phyloP scores from a whole-genome alignment of 805 yeast genomes.

The Candida ulmi region DNA sequence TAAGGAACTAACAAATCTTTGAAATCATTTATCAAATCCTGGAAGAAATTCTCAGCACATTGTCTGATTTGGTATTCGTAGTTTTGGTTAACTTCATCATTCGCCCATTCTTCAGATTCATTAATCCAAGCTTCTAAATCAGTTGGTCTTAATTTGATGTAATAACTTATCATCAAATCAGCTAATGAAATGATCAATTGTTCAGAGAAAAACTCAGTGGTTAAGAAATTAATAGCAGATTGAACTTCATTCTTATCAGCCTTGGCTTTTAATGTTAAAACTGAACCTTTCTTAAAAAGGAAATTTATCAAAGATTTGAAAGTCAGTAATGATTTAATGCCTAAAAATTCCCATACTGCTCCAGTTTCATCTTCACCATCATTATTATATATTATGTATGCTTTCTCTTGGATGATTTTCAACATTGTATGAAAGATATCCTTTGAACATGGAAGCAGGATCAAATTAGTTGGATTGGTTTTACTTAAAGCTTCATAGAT shows the following conservation, averaged over 20 bases:
- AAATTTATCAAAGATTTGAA: slow-evolving; percentile 60
- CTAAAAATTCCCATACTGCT: slow-evolving; percentile 67
- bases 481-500: slow-evolving; percentile 56
- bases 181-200: slow-evolving; percentile 52
- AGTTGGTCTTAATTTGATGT: slow-evolving; percentile 63
- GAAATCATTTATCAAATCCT: slow-evolving; percentile 63
- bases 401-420: slow-evolving; percentile 56
- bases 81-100: slow-evolving; percentile 68
- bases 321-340: slow-evolving; percentile 59
- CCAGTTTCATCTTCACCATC: slow-evolving; percentile 43
- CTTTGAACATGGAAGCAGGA: slow-evolving; percentile 58
- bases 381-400: slow-evolving; percentile 56
- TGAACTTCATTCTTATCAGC: slow-evolving; percentile 61
- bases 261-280: slow-evolving; percentile 52
- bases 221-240: slow-evolving; percentile 46
- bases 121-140: slow-evolving; percentile 78
- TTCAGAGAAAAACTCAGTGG: slow-evolving; percentile 52
- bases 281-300: slow-evolving; percentile 61
- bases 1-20: slow-evolving; percentile 49
- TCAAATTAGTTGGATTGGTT: slow-evolving; percentile 62
- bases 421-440: slow-evolving; percentile 59
- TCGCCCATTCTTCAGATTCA: slow-evolving; percentile 92
- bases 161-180: slow-evolving; percentile 65
- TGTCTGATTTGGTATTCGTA: slow-evolving; percentile 84
- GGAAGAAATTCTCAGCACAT: slow-evolving; percentile 82